Evolutionary conservation across 2,329 filamentous ascomycete genomes (phyloP).

Genomic region (Didymella exigua): DNA sequence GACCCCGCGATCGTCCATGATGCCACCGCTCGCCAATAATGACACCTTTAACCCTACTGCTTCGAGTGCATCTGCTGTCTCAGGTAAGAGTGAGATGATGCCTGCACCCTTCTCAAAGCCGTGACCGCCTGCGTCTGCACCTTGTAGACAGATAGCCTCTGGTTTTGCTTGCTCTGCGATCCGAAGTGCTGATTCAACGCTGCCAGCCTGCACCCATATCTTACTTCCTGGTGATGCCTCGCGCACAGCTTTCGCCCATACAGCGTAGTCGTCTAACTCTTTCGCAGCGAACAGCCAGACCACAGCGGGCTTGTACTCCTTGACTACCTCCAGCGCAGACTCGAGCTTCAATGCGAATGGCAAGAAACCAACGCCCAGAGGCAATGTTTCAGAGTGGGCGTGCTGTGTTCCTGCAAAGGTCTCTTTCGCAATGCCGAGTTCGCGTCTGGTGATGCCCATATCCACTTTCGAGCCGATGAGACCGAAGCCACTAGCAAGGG

Average conservation of each 20-base stretch:
- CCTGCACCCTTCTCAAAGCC: conserved; percentile 63
- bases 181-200: conserved; percentile 60
- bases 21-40: conserved; percentile 65
- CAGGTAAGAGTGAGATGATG: conserved; percentile 63
- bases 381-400: conserved; percentile 40
- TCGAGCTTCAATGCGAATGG: conserved; percentile 55
- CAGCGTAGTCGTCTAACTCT: conserved; percentile 46
- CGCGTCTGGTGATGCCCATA: conserved; percentile 36
- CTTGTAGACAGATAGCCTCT: conserved; percentile 68
- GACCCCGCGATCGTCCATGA: conserved; percentile 64
- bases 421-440: conserved; percentile 35
- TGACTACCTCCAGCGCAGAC: conserved; percentile 58
- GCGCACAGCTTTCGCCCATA: conserved; percentile 44
- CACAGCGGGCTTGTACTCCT: conserved; percentile 61
- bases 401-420: neutral
- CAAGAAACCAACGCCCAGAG: conserved; percentile 67
- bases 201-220: conserved; percentile 68
- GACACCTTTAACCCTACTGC: conserved; percentile 32
- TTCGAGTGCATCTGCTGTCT: conserved; percentile 58
- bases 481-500: conserved; percentile 56
- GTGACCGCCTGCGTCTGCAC: conserved; percentile 69
- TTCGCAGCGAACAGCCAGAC: conserved; percentile 71
- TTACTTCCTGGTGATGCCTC: conserved; percentile 45
- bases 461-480: conserved; percentile 50
- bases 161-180: conserved; percentile 56